A percentile compares a stretch with the other conserved stretches of the same genome.
Evolutionary conservation across 768 basidiomycete genomes (phyloP).

Genomic region (Tremella fuciformis): DNA sequence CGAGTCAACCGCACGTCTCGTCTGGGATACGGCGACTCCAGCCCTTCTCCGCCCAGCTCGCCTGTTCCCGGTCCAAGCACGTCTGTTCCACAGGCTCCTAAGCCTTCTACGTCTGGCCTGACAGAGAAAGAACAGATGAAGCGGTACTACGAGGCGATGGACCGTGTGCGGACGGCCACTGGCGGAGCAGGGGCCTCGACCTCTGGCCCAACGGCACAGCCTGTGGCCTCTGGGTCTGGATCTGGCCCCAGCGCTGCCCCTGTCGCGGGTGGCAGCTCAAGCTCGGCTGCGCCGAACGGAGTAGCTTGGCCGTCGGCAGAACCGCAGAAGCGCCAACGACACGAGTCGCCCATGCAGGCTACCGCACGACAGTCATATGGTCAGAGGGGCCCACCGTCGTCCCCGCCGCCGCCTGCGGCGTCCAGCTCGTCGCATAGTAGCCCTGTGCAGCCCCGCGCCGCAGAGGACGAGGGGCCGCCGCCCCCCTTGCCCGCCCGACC

Average conservation of each 20-base stretch:
- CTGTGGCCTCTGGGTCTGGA: neutral
- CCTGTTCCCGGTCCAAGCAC: neutral
- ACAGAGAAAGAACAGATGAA: slow-evolving; percentile 33
- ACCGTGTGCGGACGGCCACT: neutral
- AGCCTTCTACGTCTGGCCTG: neutral
- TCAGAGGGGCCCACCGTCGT: neutral
- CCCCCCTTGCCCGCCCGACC: slow-evolving; percentile 45
- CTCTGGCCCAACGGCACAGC: neutral
- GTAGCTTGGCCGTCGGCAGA: slow-evolving; percentile 27
- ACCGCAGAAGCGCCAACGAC: slow-evolving; percentile 39
- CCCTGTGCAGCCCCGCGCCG: neutral
- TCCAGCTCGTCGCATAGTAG: neutral
- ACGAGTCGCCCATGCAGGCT: slow-evolving; percentile 35
- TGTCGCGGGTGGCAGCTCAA: neutral
- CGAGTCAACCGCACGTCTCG: slow-evolving; percentile 7
- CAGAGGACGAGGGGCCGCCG: slow-evolving; percentile 14
- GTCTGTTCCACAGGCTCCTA: neutral
- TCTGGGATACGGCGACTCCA: neutral
- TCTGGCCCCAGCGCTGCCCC: neutral
- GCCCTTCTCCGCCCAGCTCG: neutral
- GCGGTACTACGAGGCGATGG: slow-evolving; percentile 1
- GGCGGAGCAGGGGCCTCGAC: neutral
- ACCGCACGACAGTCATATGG: slow-evolving; percentile 2
- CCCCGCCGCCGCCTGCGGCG: neutral
- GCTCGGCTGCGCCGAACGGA: neutral